Conservation (phyloP, 331 rosid genomes). For the Pyrus hybrid region DNA sequence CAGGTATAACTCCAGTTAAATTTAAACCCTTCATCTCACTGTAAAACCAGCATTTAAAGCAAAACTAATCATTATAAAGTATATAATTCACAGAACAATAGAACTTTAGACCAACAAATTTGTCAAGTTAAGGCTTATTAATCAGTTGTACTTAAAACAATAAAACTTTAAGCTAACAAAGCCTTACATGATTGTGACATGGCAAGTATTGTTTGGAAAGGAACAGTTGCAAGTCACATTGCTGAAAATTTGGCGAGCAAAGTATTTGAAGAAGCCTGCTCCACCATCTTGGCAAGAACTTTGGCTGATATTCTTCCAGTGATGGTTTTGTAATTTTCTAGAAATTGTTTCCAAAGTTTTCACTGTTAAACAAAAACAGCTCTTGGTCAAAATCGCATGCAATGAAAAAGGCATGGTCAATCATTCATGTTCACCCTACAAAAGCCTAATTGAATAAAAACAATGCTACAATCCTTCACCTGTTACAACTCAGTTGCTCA, state of each 20-base stretch:
- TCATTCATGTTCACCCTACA: neutral
- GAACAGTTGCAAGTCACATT: conserved; percentile 54
- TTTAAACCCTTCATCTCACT: conserved; percentile 52
- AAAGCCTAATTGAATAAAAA: too few species aligned
- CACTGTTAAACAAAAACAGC: conserved; percentile 32
- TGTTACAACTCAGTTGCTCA: too few species aligned
- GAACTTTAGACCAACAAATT: neutral
- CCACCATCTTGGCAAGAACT: conserved; percentile 35
- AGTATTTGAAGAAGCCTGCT: conserved; percentile 16
- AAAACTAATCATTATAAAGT: neutral
- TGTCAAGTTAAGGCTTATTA: too few species aligned
- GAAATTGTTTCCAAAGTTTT: conserved; percentile 55
- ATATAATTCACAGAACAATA: too few species aligned
- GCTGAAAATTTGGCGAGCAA: neutral
- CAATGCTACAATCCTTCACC: too few species aligned
- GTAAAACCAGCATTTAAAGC: neutral
- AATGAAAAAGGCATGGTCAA: neutral
- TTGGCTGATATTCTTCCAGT: conserved; percentile 34
- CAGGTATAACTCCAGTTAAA: conserved; percentile 47
- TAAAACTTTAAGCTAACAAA: neutral
- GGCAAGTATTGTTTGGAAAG: conserved; percentile 30
- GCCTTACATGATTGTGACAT: conserved; percentile 50
- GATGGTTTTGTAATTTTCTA: conserved; percentile 28
- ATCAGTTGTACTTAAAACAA: neutral
- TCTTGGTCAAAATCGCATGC: neutral